A percentile compares a stretch with the other conserved stretches of the same genome.
phyloP scores from a whole-genome alignment of 2,329 filamentous ascomycete genomes.

The Cladophialophora carrionii region DNA sequence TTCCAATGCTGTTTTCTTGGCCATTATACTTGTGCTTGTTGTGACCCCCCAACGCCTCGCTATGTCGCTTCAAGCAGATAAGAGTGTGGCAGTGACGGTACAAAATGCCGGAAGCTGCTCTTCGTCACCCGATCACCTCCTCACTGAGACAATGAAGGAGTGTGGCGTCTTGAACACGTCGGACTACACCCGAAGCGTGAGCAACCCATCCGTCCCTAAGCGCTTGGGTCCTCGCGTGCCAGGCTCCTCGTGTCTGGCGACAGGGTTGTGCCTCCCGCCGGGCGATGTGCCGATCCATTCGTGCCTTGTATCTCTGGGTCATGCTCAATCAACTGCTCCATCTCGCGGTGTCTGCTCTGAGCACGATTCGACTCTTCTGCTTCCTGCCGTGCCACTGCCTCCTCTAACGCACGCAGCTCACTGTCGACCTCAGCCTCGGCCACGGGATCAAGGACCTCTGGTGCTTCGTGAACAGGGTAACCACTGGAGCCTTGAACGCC shows the following conservation, averaged over 20 bases:
- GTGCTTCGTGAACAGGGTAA: neutral
- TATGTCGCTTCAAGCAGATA: slow-evolving; percentile 9
- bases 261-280: neutral
- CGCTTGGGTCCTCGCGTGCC: neutral
- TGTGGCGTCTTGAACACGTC: slow-evolving; percentile 1
- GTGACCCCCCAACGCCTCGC: slow-evolving; percentile 9
- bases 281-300: neutral
- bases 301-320: slow-evolving; percentile 17
- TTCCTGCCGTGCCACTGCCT: neutral
- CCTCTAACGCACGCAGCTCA: neutral
- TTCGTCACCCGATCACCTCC: neutral
- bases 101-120: neutral
- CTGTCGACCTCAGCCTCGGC: neutral
- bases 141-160: neutral
- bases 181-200: slow-evolving; percentile 1
- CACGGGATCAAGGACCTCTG: neutral
- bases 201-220: slow-evolving; percentile 1
- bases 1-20: neutral
- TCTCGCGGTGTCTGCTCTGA: slow-evolving; percentile 14
- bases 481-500: neutral
- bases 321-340: slow-evolving; percentile 16
- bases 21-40: neutral
- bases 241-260: neutral
- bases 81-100: neutral
- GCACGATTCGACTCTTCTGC: slow-evolving; percentile 7